Base-by-base conservation (phyloP, 768 basidiomycete species). In the Russula sp. region DNA sequence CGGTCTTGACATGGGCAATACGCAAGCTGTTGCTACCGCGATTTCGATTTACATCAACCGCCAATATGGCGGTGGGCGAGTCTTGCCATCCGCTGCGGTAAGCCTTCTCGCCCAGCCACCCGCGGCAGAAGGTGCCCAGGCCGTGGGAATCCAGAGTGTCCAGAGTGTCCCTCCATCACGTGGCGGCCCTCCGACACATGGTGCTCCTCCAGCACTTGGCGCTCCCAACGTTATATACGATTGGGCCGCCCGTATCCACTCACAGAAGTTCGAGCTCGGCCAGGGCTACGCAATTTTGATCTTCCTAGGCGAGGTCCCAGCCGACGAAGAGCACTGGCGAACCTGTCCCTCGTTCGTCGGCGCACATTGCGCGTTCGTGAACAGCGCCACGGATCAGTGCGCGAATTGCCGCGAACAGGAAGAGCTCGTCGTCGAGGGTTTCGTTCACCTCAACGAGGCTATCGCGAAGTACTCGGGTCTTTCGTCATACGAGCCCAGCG, bases 281-380 rank as follows among this genome's bases (percentile, higher is more conserved):
- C 59, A 72, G 5, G 79, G 78, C 71, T 83, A 80, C 69, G 71
- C 73, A n/a, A 73, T 83, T 30, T 69, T 79, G 22, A 64, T 84
- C 57, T 83, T 83, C 78, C 71, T 84, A 7, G 82, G 80, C 2
- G 64, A 63, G 4, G 76, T 77, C 18, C 78, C 78, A 16, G 72
- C 70, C 24, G 75, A 81, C 57, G 71, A 75, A 8, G 62, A 64
- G 11, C 65, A 77, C 18, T 82, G 81, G 80, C 72, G 68, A 50
- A 61, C 68, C 8, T 71, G 72, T 63, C 64, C 72, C 4, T 70
- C 73, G 59, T 78, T 77, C 65, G 78, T 81, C 44, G 83, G 80
- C n/a, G 71, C 77, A 1, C 77, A 79, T 69, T 71, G 74, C 61
- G 77, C 75, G 26, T 83, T 83, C 67, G 79, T 78, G 38, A 78